phyloP scores from a whole-genome alignment of 148 eudicot species.

The Oxyria digyna region DNA sequence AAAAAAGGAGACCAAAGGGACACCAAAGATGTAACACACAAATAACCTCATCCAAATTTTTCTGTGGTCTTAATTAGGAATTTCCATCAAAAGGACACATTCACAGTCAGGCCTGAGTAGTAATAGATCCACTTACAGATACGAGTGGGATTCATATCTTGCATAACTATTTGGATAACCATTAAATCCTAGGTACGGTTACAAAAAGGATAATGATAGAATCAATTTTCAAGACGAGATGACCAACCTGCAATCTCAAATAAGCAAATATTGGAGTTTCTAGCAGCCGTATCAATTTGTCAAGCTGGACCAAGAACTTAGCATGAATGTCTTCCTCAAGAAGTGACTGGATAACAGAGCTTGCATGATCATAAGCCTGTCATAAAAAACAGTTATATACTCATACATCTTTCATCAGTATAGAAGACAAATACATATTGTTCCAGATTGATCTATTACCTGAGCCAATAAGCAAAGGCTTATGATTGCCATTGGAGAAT shows the following conservation, averaged over 20 bases:
- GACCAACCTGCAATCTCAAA: conserved; percentile 77
- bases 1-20: background rate
- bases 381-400: background rate
- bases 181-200: background rate
- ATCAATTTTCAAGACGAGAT: background rate
- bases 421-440: background rate
- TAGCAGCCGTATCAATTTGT: conserved; percentile 76
- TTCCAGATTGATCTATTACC: conserved; percentile 30
- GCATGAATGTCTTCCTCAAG: conserved; percentile 87
- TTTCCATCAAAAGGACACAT: background rate
- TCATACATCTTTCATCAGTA: background rate
- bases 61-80: background rate
- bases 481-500: conserved; percentile 91
- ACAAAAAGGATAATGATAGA: background rate
- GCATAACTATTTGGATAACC: background rate
- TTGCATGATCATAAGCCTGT: conserved; percentile 94
- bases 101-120: no score
- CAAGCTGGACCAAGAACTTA: conserved; percentile 84
- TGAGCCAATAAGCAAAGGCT: conserved; percentile 97
- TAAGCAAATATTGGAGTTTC: conserved; percentile 91
- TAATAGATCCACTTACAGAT: no score
- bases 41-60: background rate
- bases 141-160: background rate
- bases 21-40: background rate
- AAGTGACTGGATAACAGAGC: conserved; percentile 82